Evolutionary conservation across 306 rosid species (phyloP).

Genomic region (Quillaja saponaria): DNA sequence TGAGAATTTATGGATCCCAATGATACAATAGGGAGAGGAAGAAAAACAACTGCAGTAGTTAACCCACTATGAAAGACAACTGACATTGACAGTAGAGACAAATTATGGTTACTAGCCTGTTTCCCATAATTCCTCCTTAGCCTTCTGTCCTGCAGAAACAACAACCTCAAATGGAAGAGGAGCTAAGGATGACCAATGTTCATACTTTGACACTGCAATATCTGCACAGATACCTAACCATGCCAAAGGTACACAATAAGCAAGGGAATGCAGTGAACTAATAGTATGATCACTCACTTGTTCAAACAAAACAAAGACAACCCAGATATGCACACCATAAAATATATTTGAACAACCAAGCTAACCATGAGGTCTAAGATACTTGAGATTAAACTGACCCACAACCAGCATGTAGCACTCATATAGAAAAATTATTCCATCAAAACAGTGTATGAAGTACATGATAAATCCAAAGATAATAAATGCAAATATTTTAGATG

Average conservation of each 20-base stretch:
- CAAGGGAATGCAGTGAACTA: constrained; percentile 21
- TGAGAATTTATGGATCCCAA: constrained; percentile 16
- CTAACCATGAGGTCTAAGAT: background rate
- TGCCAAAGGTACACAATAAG: constrained; percentile 33
- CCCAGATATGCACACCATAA: constrained; percentile 16
- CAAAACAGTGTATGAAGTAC: background rate
- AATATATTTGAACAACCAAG: background rate
- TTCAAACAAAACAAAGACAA: constrained; percentile 29
- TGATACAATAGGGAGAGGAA: constrained; percentile 19
- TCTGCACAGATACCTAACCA: constrained; percentile 85
- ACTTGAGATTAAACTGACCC: background rate
- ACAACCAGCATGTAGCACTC: background rate
- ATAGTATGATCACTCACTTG: constrained; percentile 5
- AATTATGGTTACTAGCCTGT: constrained; percentile 59
- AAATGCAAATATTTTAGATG: background rate
- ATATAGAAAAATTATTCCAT: background rate
- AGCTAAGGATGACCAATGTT: constrained; percentile 94
- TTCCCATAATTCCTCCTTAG: constrained; percentile 88
- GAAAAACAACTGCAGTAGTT: constrained; percentile 15
- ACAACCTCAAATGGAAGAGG: constrained; percentile 99
- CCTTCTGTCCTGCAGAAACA: constrained; percentile 96
- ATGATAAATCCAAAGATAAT: background rate
- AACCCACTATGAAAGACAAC: constrained; percentile 25
- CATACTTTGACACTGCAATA: constrained; percentile 83
- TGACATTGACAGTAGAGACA: constrained; percentile 27